Percentiles rank a stretch among this genome's conserved stretches.
These are phyloP conservation scores for Scleromitrula shiraiana DNA, from an alignment of 2,329 filamentous ascomycete genomes.

Conservation along the genomic window DNA sequence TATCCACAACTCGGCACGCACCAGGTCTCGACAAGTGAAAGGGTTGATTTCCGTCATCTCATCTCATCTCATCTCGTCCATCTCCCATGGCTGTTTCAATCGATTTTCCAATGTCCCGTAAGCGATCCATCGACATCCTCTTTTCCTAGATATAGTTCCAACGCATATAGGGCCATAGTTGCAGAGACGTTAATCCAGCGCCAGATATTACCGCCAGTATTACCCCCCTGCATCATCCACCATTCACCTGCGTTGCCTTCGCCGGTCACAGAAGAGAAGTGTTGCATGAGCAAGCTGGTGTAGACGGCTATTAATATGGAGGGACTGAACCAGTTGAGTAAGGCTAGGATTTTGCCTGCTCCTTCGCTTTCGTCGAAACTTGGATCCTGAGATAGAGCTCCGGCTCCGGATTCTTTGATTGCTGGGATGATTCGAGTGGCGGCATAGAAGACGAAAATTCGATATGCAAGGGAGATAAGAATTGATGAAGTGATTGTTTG, in stretches of 20 bases:
- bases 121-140: constrained; percentile 68
- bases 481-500: constrained; percentile 94
- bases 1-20: too few species aligned
- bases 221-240: constrained; percentile 80
- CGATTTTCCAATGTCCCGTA: constrained; percentile 85
- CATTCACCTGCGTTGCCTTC: constrained; percentile 59
- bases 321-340: constrained; percentile 89
- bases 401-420: constrained; percentile 76
- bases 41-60: too few species aligned
- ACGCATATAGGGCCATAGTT: constrained; percentile 82
- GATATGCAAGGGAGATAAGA: constrained; percentile 89
- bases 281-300: constrained; percentile 89
- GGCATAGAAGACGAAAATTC: constrained; percentile 90
- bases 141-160: constrained; percentile 82
- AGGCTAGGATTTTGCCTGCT: constrained; percentile 69
- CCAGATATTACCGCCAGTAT: constrained; percentile 78
- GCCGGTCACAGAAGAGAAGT: constrained; percentile 69
- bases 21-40: too few species aligned
- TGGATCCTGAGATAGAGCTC: constrained; percentile 75
- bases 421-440: constrained; percentile 94
- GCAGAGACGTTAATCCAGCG: constrained; percentile 87
- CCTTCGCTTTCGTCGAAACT: constrained; percentile 78
- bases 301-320: constrained; percentile 94
- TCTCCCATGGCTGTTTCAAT: too few species aligned
- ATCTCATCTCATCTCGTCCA: too few species aligned